A percentile compares a stretch with the other conserved stretches of the same genome.
These are phyloP conservation scores for Pseudozyma sp. DNA, from an alignment of 1,284 basidiomycete species.

Conservation along the genomic window DNA sequence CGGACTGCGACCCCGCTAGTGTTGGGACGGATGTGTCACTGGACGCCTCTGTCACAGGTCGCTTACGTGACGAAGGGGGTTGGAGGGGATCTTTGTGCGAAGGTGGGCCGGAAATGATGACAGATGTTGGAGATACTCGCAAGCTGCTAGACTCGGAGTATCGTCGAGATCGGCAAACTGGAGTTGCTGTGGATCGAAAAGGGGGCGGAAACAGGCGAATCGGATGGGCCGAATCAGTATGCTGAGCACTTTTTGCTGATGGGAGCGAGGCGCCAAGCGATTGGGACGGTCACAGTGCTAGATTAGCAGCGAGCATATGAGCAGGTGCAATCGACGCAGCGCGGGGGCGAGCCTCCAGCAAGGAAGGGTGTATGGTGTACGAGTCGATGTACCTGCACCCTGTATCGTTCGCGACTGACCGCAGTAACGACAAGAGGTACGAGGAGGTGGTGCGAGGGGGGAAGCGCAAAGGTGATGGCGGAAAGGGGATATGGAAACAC, in stretches of 20 bases:
- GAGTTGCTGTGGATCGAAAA: background rate
- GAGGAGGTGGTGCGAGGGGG: conserved; percentile 5
- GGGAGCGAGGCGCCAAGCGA: too few relatives aligned
- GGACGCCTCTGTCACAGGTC: conserved; percentile 29
- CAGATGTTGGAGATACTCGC: conserved; percentile 30
- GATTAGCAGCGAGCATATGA: too few relatives aligned
- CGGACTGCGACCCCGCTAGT: conserved; percentile 7
- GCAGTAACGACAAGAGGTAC: conserved; percentile 12
- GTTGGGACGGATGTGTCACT: conserved; percentile 6
- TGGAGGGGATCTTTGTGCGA: conserved; percentile 23
- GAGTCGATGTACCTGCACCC: conserved; percentile 9
- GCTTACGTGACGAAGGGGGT: conserved; percentile 39
- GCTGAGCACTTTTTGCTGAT: too few relatives aligned
- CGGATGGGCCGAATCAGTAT: too few relatives aligned
- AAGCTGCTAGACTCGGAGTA: conserved; percentile 43
- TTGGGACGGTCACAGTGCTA: too few relatives aligned
- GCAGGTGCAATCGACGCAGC: too few relatives aligned
- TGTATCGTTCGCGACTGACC: conserved; percentile 16
- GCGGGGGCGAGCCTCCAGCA: background rate
- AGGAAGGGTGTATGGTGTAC: background rate
- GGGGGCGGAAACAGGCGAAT: background rate
- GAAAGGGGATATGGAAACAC: background rate
- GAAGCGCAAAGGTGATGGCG: background rate
- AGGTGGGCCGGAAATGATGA: conserved; percentile 40
- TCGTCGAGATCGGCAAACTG: conserved; percentile 5